A percentile compares a stretch with the other conserved stretches of the same genome.
Conservation (phyloP, 2,329 filamentous ascomycete species). For the Fusarium sp. region DNA sequence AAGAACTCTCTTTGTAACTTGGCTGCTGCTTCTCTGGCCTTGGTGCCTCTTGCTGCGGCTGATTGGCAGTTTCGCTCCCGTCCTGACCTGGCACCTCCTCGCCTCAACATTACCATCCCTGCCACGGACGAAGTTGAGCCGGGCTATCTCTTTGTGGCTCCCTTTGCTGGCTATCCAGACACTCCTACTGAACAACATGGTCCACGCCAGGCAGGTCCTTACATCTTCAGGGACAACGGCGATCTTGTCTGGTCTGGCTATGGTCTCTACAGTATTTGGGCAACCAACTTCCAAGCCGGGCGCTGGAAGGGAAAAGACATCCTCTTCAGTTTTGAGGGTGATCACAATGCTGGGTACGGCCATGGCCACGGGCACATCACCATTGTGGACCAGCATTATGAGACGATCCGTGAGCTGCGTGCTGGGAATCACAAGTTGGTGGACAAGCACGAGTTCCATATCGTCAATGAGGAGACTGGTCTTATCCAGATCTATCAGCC, state of each 20-base stretch:
- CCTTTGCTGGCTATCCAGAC: conserved; percentile 51
- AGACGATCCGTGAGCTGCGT: conserved; percentile 64
- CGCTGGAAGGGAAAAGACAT: conserved; percentile 64
- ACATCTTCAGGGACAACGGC: conserved; percentile 66
- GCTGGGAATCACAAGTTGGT: conserved; percentile 63
- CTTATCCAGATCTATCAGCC: conserved; percentile 67
- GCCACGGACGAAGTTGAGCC: conserved; percentile 53
- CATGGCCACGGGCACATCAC: conserved; percentile 66
- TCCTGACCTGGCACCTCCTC: conserved; percentile 48
- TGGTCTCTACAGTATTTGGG: conserved; percentile 63
- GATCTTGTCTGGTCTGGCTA: conserved; percentile 70
- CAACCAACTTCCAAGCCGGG: conserved; percentile 64
- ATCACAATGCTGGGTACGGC: conserved; percentile 62
- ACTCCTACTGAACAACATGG: conserved; percentile 54
- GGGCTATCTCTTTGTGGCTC: conserved; percentile 59
- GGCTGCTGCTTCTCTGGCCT: background rate
- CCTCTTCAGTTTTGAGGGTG: conserved; percentile 65
- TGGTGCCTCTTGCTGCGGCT: conserved; percentile 4
- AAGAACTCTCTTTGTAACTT: conserved; percentile 13
- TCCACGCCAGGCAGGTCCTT: conserved; percentile 64
- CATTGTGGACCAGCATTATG: conserved; percentile 65
- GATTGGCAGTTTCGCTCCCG: conserved; percentile 8
- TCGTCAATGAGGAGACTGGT: conserved; percentile 64
- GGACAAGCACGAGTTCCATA: conserved; percentile 67
- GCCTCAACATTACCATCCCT: conserved; percentile 57